Percentiles rank a stretch among this genome's conserved stretches.
Evolutionary conservation across 352 stramenopile genomes (phyloP).

Genomic region (Hyphochytrium catenoides): DNA sequence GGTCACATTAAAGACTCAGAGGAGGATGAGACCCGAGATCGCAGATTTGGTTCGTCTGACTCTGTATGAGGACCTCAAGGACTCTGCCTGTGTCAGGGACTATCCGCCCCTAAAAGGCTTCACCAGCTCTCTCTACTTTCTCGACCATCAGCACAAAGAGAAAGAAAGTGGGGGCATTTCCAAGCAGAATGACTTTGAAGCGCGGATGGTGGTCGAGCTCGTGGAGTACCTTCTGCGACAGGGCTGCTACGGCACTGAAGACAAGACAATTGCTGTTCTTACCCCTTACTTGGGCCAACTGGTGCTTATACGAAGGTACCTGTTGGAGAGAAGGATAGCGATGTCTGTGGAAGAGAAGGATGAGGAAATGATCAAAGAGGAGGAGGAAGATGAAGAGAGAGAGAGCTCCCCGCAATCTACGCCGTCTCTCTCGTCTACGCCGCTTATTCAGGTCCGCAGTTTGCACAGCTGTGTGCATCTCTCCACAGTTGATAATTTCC

Average conservation of each 20-base stretch:
- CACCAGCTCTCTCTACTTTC: constrained; percentile 32
- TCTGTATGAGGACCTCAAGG: constrained; percentile 33
- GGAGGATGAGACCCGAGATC: constrained; percentile 48
- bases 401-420: too few relatives aligned
- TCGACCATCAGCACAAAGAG: constrained; percentile 29
- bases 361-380: constrained; percentile 18
- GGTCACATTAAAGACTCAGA: constrained; percentile 36
- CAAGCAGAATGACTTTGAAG: constrained; percentile 38
- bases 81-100: constrained; percentile 20
- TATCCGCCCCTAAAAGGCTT: constrained; percentile 22
- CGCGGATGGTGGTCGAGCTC: constrained; percentile 28
- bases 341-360: constrained; percentile 18
- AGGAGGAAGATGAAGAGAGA: constrained; percentile 11
- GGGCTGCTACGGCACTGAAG: constrained; percentile 32
- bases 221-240: constrained; percentile 40
- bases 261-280: constrained; percentile 45
- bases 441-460: constrained; percentile 7
- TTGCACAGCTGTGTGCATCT: constrained; percentile 15
- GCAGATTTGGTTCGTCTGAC: constrained; percentile 31
- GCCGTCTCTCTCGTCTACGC: too few relatives aligned
- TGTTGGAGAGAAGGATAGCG: constrained; percentile 18
- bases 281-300: constrained; percentile 59
- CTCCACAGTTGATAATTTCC: constrained; percentile 36
- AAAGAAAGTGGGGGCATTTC: constrained; percentile 14
- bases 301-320: constrained; percentile 18